Conservation (phyloP, 257 asterid genomes). For the Cordia subcordata region DNA sequence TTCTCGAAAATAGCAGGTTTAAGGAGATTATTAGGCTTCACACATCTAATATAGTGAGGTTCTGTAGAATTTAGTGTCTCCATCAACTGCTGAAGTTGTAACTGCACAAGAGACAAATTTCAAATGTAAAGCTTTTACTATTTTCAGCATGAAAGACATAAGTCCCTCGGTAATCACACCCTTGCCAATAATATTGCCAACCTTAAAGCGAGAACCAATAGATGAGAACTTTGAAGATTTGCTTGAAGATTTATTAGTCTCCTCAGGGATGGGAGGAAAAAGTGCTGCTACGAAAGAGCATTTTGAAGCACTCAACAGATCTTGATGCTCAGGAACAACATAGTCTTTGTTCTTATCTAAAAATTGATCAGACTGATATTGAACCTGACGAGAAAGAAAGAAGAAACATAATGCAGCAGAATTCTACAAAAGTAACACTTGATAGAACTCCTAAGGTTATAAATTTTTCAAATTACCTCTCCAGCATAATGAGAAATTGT, state of each 20-base stretch:
- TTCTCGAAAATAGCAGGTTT: conserved; percentile 95
- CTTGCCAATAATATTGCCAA: conserved; percentile 9
- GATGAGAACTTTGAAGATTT: conserved; percentile 97
- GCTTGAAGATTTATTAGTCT: conserved; percentile 66
- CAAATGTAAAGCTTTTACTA: conserved; percentile 24
- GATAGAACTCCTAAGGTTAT: conserved; percentile 9
- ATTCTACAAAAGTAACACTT: conserved; percentile 11
- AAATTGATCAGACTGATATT: conserved; percentile 86
- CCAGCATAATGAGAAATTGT: conserved; percentile 96
- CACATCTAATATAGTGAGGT: conserved; percentile 97
- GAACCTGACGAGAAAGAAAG: conserved; percentile 57
- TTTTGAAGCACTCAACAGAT: conserved; percentile 66
- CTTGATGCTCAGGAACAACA: conserved; percentile 96
- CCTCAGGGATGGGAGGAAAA: conserved; percentile 83
- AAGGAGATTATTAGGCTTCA: conserved; percentile 91
- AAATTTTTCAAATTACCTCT: conserved; percentile 58
- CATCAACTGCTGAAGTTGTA: conserved; percentile 96
- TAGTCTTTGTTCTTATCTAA: conserved; percentile 96
- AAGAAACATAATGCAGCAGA: conserved; percentile 15
- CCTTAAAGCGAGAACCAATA: conserved; percentile 96
- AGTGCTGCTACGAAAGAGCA: conserved; percentile 84
- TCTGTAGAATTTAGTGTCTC: conserved; percentile 91
- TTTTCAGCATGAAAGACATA: conserved; percentile 13
- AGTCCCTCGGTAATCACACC: background rate
- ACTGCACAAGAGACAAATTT: conserved; percentile 39